Conservation (phyloP, 768 basidiomycete genomes). For the Hericium alpestre region DNA sequence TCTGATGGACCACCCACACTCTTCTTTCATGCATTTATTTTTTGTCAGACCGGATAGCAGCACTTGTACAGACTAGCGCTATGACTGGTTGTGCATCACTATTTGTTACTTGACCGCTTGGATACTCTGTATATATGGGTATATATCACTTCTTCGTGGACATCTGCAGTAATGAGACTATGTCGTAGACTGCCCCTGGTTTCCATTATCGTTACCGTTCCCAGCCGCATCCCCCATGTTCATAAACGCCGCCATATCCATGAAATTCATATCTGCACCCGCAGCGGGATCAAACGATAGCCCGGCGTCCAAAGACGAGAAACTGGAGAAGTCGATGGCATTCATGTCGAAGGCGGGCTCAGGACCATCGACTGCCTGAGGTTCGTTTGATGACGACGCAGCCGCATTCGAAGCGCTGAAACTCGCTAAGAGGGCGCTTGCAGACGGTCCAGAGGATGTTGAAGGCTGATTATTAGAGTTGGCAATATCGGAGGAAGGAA, state of each 20-base stretch:
- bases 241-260: conserved; percentile 46
- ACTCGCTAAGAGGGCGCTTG: conserved; percentile 22
- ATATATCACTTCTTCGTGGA: too few species aligned
- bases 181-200: background rate
- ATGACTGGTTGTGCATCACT: too few species aligned
- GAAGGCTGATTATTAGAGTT: conserved; percentile 1
- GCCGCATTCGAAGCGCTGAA: conserved; percentile 27
- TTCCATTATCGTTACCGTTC: background rate
- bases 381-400: conserved; percentile 13
- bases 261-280: conserved; percentile 34
- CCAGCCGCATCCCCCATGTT: conserved; percentile 22
- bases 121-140: too few species aligned
- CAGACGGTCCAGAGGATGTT: conserved; percentile 7
- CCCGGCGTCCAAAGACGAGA: conserved; percentile 23
- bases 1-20: too few species aligned
- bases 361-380: conserved; percentile 4
- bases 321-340: conserved; percentile 17
- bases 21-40: too few species aligned
- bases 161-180: too few species aligned
- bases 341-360: conserved; percentile 38
- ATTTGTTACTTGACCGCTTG: too few species aligned
- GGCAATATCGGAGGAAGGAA: background rate
- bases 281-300: conserved; percentile 34
- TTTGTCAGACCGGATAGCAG: too few species aligned
- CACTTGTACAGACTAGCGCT: too few species aligned